phyloP scores from a whole-genome alignment of 140 eudicot species.

The Oenanthe javanica region DNA sequence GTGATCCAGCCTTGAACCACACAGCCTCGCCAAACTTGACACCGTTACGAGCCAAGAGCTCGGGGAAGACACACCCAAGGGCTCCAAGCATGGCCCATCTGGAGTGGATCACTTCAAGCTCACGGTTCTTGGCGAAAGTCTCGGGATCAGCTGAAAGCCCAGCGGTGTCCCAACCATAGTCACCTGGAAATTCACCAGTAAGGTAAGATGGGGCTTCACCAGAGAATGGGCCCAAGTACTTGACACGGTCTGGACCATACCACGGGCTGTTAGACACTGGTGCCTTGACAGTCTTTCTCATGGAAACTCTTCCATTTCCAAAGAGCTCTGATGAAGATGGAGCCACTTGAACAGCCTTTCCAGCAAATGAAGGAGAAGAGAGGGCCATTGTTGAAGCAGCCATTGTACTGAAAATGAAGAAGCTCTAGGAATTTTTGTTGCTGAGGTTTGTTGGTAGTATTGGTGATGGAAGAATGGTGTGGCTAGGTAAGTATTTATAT shows the following conservation, averaged over 20 bases:
- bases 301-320: slow-evolving; percentile 16
- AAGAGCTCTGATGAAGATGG: slow-evolving; percentile 11
- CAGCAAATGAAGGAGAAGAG: slow-evolving; percentile 16
- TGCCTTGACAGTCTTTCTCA: slow-evolving; percentile 8
- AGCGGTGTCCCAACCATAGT: slow-evolving; percentile 28
- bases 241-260: slow-evolving; percentile 18
- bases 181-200: slow-evolving; percentile 26
- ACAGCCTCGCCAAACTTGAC: slow-evolving; percentile 45
- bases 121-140: slow-evolving; percentile 42
- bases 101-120: slow-evolving; percentile 41
- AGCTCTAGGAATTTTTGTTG: background rate
- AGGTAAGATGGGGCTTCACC: slow-evolving; percentile 19
- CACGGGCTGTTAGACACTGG: slow-evolving; percentile 14
- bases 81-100: slow-evolving; percentile 51
- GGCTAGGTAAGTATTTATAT: background rate
- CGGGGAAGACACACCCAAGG: slow-evolving; percentile 38
- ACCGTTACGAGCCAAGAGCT: slow-evolving; percentile 34
- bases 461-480: background rate
- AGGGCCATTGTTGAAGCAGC: slow-evolving; percentile 20
- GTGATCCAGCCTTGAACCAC: slow-evolving; percentile 43
- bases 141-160: slow-evolving; percentile 27
- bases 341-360: slow-evolving; percentile 9
- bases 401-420: slow-evolving; percentile 1
- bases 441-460: background rate
- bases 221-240: slow-evolving; percentile 18